Percentiles rank a stretch among this genome's conserved stretches.
Conservation (phyloP, 768 basidiomycete genomes). For the Macrocybe gigantea region DNA sequence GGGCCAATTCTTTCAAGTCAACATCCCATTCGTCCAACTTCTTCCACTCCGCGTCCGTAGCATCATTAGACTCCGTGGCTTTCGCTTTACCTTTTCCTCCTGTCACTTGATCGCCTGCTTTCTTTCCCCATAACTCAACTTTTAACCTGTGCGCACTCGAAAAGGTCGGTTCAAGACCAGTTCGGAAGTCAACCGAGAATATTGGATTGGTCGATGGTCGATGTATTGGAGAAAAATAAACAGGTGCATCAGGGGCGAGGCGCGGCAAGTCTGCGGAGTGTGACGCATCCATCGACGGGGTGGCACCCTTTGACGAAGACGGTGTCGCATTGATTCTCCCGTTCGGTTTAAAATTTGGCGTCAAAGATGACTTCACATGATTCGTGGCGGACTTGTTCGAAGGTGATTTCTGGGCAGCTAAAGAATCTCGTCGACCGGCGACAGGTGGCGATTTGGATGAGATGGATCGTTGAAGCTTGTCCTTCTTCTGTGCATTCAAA, state of each 20-base stretch:
- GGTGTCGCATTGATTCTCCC: slow-evolving; percentile 12
- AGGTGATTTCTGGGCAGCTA: slow-evolving; percentile 5
- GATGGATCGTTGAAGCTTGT: too few species aligned
- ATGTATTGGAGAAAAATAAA: slow-evolving; percentile 78
- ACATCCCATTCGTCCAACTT: slow-evolving; percentile 66
- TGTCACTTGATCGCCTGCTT: slow-evolving; percentile 18
- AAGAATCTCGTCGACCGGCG: slow-evolving; percentile 15
- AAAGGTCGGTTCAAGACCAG: slow-evolving; percentile 47
- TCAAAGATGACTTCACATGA: slow-evolving; percentile 21
- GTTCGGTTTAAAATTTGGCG: slow-evolving; percentile 14
- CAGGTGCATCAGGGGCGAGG: slow-evolving; percentile 24
- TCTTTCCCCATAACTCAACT: slow-evolving; percentile 56
- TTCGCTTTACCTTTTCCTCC: slow-evolving; percentile 44
- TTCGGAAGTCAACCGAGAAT: slow-evolving; percentile 54
- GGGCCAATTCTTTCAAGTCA: slow-evolving; percentile 49
- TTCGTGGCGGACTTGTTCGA: slow-evolving; percentile 7
- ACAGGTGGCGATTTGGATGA: not conserved
- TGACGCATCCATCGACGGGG: slow-evolving; percentile 21
- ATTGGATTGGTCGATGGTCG: slow-evolving; percentile 79
- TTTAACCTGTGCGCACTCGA: slow-evolving; percentile 45
- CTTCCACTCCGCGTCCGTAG: slow-evolving; percentile 42
- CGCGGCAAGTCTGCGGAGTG: too few species aligned
- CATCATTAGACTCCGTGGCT: slow-evolving; percentile 9
- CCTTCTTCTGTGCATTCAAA: too few species aligned
- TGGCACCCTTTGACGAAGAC: slow-evolving; percentile 9